phyloP scores from a whole-genome alignment of 148 eudicot genomes.

The Selenicereus undatus region DNA sequence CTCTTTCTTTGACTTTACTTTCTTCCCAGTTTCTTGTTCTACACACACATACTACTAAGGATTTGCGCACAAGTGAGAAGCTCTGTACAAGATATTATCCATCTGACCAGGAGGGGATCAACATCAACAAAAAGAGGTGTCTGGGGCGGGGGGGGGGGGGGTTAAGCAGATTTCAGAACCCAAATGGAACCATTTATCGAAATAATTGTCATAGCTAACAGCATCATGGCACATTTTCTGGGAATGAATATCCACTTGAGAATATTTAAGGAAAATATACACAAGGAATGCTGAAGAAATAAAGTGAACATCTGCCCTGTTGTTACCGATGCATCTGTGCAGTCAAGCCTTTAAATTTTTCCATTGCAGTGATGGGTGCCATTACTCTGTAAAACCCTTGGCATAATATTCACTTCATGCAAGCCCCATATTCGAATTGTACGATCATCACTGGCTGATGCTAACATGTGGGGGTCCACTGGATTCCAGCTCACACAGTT shows the following conservation, averaged over 20 bases:
- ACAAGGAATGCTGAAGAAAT: conserved; percentile 15
- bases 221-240: conserved; percentile 24
- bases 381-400: conserved; percentile 44
- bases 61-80: not conserved
- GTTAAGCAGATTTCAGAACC: not conserved
- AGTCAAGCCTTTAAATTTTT: conserved; percentile 17
- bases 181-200: conserved; percentile 1
- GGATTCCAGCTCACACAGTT: conserved; percentile 94
- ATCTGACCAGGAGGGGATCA: not conserved
- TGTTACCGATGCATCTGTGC: conserved; percentile 10
- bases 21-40: too few species aligned
- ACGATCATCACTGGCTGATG: conserved; percentile 87
- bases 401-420: conserved; percentile 28
- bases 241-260: conserved; percentile 28
- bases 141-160: too few species aligned
- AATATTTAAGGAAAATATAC: conserved; percentile 23
- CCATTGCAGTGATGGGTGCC: conserved; percentile 37
- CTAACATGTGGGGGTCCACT: conserved; percentile 69
- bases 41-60: too few species aligned
- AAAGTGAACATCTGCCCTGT: conserved; percentile 24
- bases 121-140: not conserved
- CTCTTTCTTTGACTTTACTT: too few species aligned
- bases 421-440: conserved; percentile 86
- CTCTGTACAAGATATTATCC: not conserved
- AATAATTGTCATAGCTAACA: conserved; percentile 20